phyloP scores from a whole-genome alignment of 176 grass and related monocot species.

The Musa schizocarpa region DNA sequence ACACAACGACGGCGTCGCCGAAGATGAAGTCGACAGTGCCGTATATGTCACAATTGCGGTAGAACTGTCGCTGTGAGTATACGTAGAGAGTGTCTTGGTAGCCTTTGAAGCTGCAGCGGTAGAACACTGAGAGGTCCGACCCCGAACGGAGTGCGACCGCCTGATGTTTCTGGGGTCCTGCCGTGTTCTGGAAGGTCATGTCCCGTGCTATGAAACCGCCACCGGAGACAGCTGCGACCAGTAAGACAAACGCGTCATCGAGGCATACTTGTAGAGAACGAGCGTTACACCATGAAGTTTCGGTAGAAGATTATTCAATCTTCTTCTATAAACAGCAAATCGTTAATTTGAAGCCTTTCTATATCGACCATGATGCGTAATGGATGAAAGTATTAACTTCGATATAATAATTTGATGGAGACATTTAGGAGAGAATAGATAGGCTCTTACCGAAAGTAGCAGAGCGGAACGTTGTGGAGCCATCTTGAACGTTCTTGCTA shows the following conservation, averaged over 20 bases:
- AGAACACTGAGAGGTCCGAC: not conserved
- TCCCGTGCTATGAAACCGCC: constrained; percentile 5
- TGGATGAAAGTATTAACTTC: not conserved
- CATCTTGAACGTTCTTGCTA: constrained; percentile 11
- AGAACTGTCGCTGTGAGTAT: constrained; percentile 8
- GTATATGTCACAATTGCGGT: constrained; percentile 10
- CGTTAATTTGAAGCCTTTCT: too few species aligned
- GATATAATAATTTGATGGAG: not conserved
- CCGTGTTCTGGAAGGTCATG: constrained; percentile 8
- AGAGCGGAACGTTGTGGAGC: constrained; percentile 2
- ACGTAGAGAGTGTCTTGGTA: constrained; percentile 11
- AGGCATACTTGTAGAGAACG: not conserved
- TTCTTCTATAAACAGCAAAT: too few species aligned
- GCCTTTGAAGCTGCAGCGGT: constrained; percentile 10
- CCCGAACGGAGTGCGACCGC: not conserved
- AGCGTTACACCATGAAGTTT: too few species aligned
- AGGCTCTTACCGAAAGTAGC: constrained; percentile 5
- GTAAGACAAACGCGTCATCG: not conserved
- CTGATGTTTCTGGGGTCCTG: not conserved
- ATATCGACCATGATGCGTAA: too few species aligned
- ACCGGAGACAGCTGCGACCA: not conserved
- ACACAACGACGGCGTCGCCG: not conserved
- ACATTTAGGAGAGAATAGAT: not conserved
- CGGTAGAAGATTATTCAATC: too few species aligned
- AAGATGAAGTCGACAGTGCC: constrained; percentile 17